Evolutionary conservation across 345 rosid genomes (phyloP).

Genomic region (Lenwebbia sp.): DNA sequence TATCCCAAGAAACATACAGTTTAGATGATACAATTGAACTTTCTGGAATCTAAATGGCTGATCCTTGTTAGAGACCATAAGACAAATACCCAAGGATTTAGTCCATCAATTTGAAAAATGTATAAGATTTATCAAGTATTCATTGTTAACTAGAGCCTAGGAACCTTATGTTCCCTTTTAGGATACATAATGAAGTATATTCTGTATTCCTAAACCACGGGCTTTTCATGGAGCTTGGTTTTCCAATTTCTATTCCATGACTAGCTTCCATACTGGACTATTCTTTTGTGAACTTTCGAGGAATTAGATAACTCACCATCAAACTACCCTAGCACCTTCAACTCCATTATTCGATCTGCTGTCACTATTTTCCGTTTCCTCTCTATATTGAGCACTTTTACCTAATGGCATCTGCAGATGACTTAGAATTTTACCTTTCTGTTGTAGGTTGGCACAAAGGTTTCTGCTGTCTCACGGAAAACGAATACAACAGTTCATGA

Average conservation of each 20-base stretch:
- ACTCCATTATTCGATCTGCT: background rate
- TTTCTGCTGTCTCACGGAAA: conserved; percentile 92
- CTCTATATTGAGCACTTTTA: background rate
- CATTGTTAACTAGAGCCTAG: background rate
- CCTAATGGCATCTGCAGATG: background rate
- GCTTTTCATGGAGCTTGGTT: background rate
- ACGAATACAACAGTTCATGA: conserved; percentile 95
- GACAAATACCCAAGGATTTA: background rate
- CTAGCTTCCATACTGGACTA: background rate
- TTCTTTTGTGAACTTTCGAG: background rate
- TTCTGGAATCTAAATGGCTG: background rate
- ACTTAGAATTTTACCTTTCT: background rate
- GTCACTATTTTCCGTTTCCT: background rate
- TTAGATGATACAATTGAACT: background rate
- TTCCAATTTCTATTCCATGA: background rate
- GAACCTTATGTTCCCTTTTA: background rate
- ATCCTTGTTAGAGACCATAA: background rate
- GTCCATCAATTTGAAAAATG: background rate
- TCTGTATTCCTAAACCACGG: background rate
- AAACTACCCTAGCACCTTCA: background rate
- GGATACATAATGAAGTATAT: background rate
- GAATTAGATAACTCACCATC: background rate
- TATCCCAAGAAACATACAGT: background rate
- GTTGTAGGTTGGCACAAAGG: conserved; percentile 76
- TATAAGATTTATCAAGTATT: background rate